Percentiles rank a stretch among this genome's conserved stretches.
These are phyloP conservation scores for Grigorovia jiainica DNA, from an alignment of 805 yeast genomes.

Conservation along the genomic window DNA sequence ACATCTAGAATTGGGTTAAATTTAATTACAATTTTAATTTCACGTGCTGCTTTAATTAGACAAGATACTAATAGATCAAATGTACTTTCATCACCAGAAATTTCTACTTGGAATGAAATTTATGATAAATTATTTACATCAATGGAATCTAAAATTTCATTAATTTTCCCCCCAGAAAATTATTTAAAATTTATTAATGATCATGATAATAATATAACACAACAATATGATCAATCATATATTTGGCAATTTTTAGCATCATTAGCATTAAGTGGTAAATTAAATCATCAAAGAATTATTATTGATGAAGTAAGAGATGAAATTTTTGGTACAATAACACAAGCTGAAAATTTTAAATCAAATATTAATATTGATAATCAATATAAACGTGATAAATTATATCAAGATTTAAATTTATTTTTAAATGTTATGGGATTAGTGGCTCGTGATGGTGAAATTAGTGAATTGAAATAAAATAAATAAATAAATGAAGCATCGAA, in stretches of 20 bases:
- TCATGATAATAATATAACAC: neutral
- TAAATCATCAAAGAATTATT: slow-evolving; percentile 84
- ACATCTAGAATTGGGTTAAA: slow-evolving; percentile 75
- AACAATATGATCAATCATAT: slow-evolving; percentile 56
- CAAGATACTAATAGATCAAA: slow-evolving; percentile 54
- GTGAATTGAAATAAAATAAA: slow-evolving; percentile 48
- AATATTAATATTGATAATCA: slow-evolving; percentile 32
- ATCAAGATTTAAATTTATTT: slow-evolving; percentile 79
- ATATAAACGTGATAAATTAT: slow-evolving; percentile 46
- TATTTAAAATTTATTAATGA: slow-evolving; percentile 16
- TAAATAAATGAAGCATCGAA: no score
- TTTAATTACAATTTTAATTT: slow-evolving; percentile 76
- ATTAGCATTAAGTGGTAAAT: slow-evolving; percentile 79
- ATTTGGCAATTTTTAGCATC: slow-evolving; percentile 97
- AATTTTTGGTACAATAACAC: slow-evolving; percentile 77
- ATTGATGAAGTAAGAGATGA: slow-evolving; percentile 92
- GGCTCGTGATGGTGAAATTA: slow-evolving; percentile 82
- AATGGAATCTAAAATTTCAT: slow-evolving; percentile 65
- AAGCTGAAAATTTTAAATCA: slow-evolving; percentile 42
- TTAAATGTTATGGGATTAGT: slow-evolving; percentile 93
- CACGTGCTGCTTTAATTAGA: slow-evolving; percentile 84
- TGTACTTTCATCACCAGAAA: slow-evolving; percentile 32
- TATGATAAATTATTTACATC: slow-evolving; percentile 76
- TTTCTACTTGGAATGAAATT: slow-evolving; percentile 59
- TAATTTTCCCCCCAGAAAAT: slow-evolving; percentile 69